A percentile compares a stretch with the other conserved stretches of the same genome.
phyloP scores from a whole-genome alignment of 2,329 filamentous ascomycete genomes.

The Fusarium penzigii region DNA sequence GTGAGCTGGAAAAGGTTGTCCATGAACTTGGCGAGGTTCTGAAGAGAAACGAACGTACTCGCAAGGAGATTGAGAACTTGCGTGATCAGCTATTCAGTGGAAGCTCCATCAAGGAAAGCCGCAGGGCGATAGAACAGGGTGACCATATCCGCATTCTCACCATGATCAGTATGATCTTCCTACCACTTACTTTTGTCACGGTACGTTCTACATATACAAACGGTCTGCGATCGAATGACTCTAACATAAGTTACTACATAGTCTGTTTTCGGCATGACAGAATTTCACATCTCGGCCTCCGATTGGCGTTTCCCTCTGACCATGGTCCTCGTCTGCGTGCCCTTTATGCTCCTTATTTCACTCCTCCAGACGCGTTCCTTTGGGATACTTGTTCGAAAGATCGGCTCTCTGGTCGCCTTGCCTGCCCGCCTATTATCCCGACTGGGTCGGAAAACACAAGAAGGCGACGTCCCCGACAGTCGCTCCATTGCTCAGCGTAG shows the following conservation, averaged over 20 bases:
- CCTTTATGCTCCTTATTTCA: constrained; percentile 49
- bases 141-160: constrained; percentile 63
- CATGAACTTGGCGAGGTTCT: constrained; percentile 48
- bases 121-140: constrained; percentile 64
- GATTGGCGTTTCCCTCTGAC: constrained; percentile 53
- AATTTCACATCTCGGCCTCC: constrained; percentile 41
- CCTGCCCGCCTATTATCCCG: constrained; percentile 5
- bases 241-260: constrained; percentile 12
- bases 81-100: constrained; percentile 64
- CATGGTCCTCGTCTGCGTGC: constrained; percentile 65
- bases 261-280: constrained; percentile 57
- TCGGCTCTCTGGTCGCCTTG: constrained; percentile 9
- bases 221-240: background rate
- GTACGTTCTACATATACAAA: constrained; percentile 28
- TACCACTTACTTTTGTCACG: constrained; percentile 63
- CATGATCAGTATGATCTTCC: constrained; percentile 61
- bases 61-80: constrained; percentile 56
- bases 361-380: constrained; percentile 46
- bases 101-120: constrained; percentile 61
- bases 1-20: constrained; percentile 54
- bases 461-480: constrained; percentile 22
- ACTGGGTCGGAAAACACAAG: constrained; percentile 10
- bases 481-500: constrained; percentile 14
- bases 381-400: constrained; percentile 28
- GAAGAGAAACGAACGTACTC: constrained; percentile 52